These are phyloP conservation scores for Neoboletus magnificus DNA, from an alignment of 768 basidiomycete genomes.

Conservation along the genomic window DNA sequence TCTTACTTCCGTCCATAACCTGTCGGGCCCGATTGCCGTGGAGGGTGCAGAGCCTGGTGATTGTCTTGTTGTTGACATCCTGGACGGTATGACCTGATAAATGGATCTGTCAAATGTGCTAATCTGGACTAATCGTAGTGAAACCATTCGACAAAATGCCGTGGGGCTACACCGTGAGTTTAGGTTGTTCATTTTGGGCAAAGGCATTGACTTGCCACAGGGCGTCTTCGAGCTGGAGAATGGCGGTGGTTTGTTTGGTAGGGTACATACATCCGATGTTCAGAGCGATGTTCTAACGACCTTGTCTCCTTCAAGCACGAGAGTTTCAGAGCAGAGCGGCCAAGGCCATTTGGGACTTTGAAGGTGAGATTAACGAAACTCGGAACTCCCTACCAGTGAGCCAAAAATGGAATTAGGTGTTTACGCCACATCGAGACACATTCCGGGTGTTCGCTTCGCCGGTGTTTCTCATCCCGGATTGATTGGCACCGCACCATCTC, in stretches of 20 bases:
- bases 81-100: conserved; percentile 50
- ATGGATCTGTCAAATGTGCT: background rate
- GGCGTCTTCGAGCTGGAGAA: conserved; percentile 75
- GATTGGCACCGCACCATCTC: conserved; percentile 73
- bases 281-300: background rate
- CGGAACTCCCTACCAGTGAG: background rate
- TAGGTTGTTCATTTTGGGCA: too few relatives aligned
- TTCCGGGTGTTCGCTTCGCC: conserved; percentile 76
- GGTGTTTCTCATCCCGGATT: conserved; percentile 76
- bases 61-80: conserved; percentile 73
- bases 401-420: conserved; percentile 40
- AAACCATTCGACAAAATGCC: conserved; percentile 71
- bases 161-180: conserved; percentile 70
- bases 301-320: conserved; percentile 36
- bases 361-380: conserved; percentile 38
- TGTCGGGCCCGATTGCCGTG: conserved; percentile 73
- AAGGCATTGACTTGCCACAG: conserved; percentile 29
- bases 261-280: background rate
- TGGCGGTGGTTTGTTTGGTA: conserved; percentile 69
- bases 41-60: conserved; percentile 79
- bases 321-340: conserved; percentile 70
- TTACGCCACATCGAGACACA: conserved; percentile 71
- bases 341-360: conserved; percentile 81
- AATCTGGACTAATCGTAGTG: conserved; percentile 35
- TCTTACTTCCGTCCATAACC: conserved; percentile 63